Conservation (phyloP, 2,329 filamentous ascomycete species). For the Botrytis squamosa region DNA sequence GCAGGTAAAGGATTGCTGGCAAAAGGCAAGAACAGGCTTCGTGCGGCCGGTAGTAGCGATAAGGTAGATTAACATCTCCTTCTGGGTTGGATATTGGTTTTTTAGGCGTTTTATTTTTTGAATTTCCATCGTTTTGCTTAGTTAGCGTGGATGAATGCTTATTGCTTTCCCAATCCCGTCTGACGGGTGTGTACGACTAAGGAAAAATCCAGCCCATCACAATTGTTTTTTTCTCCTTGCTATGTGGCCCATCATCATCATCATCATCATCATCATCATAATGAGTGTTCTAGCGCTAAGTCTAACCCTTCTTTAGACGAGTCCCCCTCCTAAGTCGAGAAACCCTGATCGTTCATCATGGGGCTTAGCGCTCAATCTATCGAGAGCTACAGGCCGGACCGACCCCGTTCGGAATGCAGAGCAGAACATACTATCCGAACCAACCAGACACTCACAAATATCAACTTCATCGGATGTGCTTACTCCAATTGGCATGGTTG, state of each 20-base stretch:
- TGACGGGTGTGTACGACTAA: constrained; percentile 40
- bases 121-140: constrained; percentile 32
- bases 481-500: constrained; percentile 1
- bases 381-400: constrained; percentile 6
- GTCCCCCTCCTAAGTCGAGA: constrained; percentile 40
- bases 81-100: constrained; percentile 35
- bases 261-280: constrained; percentile 18
- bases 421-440: constrained; percentile 13
- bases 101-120: constrained; percentile 33
- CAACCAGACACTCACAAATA: background rate
- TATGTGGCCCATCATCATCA: constrained; percentile 31
- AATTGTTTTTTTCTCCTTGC: constrained; percentile 34
- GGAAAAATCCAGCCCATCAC: constrained; percentile 36
- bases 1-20: constrained; percentile 88
- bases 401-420: constrained; percentile 1
- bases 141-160: constrained; percentile 28
- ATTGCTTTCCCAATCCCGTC: constrained; percentile 35
- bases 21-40: constrained; percentile 84
- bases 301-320: constrained; percentile 40
- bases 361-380: constrained; percentile 38
- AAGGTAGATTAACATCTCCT: constrained; percentile 75
- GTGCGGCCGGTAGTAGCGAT: constrained; percentile 60
- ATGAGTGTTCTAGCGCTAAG: constrained; percentile 37
- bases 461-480: constrained; percentile 9
- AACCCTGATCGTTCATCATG: constrained; percentile 47